Percentiles rank a stretch among this genome's conserved stretches.
These are phyloP conservation scores for Primulina eburnea DNA, from an alignment of 257 asterid genomes.

Conservation along the genomic window DNA sequence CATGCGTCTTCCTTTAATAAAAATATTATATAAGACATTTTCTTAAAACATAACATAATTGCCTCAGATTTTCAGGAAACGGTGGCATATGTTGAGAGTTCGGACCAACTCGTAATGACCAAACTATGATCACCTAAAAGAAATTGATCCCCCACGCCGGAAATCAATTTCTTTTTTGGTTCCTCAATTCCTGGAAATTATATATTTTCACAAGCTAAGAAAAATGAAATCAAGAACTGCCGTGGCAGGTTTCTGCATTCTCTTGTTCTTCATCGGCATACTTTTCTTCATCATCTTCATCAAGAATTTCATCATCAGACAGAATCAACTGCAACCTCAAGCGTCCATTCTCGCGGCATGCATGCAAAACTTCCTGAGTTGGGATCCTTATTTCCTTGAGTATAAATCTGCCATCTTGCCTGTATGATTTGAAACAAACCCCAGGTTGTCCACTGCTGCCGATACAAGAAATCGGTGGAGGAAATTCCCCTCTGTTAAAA, in stretches of 20 bases:
- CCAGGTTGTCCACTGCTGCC: slow-evolving; percentile 87
- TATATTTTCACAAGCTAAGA: background rate
- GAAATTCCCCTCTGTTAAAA: slow-evolving; percentile 33
- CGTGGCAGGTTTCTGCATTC: background rate
- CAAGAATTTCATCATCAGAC: slow-evolving; percentile 61
- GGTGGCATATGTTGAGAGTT: background rate
- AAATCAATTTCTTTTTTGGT: background rate
- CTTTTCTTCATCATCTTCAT: slow-evolving; percentile 33
- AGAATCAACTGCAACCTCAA: slow-evolving; percentile 64
- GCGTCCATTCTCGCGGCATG: slow-evolving; percentile 85
- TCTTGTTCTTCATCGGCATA: background rate
- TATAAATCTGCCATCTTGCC: slow-evolving; percentile 81
- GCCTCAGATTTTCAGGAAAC: too few relatives aligned
- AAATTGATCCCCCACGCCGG: background rate
- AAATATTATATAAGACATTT: too few relatives aligned
- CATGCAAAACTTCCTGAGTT: slow-evolving; percentile 77
- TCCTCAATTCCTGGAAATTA: too few relatives aligned
- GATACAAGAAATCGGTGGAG: slow-evolving; percentile 88
- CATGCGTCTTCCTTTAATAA: too few relatives aligned
- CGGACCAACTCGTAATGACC: background rate
- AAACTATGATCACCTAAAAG: too few relatives aligned
- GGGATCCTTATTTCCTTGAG: slow-evolving; percentile 74
- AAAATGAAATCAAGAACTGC: background rate
- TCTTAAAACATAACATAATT: too few relatives aligned
- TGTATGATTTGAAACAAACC: slow-evolving; percentile 58